Percentiles rank a stretch among this genome's conserved stretches.
Evolutionary conservation across 2,329 filamentous ascomycete genomes (phyloP).

Genomic region (Botrytis medusae): DNA sequence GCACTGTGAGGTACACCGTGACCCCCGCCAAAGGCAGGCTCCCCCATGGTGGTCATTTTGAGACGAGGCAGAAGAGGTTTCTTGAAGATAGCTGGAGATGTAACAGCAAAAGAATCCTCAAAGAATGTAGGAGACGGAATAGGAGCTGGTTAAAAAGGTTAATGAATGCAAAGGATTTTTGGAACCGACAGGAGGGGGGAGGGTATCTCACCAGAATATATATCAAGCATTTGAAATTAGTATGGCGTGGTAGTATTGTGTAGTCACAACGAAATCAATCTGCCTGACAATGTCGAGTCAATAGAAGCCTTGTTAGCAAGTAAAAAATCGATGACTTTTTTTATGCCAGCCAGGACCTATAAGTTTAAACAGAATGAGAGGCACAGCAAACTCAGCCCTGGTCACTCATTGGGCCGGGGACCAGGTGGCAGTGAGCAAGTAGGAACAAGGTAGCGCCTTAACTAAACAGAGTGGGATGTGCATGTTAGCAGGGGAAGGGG

Average conservation of each 20-base stretch:
- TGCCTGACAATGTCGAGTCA: constrained; percentile 22
- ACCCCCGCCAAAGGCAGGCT: constrained; percentile 16
- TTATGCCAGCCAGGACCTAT: constrained; percentile 28
- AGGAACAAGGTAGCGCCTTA: constrained; percentile 18
- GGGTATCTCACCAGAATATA: constrained; percentile 10
- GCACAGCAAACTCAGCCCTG: constrained; percentile 32
- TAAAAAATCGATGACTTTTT: constrained; percentile 20
- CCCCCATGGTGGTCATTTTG: constrained; percentile 20
- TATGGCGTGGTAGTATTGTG: constrained; percentile 25
- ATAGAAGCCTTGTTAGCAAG: constrained; percentile 27
- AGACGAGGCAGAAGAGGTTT: constrained; percentile 11
- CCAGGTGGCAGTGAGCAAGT: constrained; percentile 30
- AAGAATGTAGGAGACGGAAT: constrained; percentile 5
- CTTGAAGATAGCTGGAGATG: constrained; percentile 17
- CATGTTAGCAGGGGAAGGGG: constrained; percentile 15
- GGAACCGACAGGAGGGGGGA: neutral
- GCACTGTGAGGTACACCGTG: constrained; percentile 13
- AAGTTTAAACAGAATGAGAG: constrained; percentile 30
- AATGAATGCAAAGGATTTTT: neutral
- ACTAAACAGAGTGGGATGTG: constrained; percentile 22
- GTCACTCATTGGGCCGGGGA: constrained; percentile 23
- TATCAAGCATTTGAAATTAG: constrained; percentile 18
- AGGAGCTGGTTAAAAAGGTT: constrained; percentile 5
- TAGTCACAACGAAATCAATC: constrained; percentile 24
- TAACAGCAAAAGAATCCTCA: constrained; percentile 10